Conservation (phyloP, 768 basidiomycete species). For the Neoboletus brunneissimus region DNA sequence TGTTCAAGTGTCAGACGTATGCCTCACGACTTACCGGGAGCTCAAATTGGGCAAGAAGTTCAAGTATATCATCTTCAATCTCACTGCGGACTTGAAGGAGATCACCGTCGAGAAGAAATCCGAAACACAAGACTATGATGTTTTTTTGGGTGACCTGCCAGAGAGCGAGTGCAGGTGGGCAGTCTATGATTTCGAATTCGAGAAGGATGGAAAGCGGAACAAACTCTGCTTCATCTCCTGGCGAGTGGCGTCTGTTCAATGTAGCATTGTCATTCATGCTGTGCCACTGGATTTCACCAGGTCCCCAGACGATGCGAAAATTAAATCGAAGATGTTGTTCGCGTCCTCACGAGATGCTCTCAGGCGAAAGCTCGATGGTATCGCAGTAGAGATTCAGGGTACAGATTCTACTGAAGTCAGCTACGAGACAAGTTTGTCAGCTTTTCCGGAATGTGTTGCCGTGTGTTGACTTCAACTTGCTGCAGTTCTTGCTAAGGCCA, state of each 20-base stretch:
- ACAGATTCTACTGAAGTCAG: slow-evolving; percentile 73
- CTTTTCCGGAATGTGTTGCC: not conserved
- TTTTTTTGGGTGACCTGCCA: slow-evolving; percentile 73
- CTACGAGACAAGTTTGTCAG: slow-evolving; percentile 59
- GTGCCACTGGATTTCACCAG: slow-evolving; percentile 39
- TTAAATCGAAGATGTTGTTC: slow-evolving; percentile 92
- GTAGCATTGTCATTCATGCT: not conserved
- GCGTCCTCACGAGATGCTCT: slow-evolving; percentile 90
- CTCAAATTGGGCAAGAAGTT: slow-evolving; percentile 45
- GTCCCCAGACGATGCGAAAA: slow-evolving; percentile 81
- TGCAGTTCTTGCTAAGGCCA: slow-evolving; percentile 20
- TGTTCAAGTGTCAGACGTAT: slow-evolving; percentile 51
- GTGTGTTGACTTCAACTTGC: slow-evolving; percentile 4
- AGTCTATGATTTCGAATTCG: slow-evolving; percentile 86
- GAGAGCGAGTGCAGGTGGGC: slow-evolving; percentile 77
- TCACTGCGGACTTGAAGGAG: slow-evolving; percentile 58
- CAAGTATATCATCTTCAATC: slow-evolving; percentile 84
- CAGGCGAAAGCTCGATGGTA: slow-evolving; percentile 69
- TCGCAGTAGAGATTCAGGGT: slow-evolving; percentile 82
- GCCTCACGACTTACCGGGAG: slow-evolving; percentile 29
- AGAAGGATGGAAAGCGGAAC: slow-evolving; percentile 75
- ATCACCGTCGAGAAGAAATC: slow-evolving; percentile 76
- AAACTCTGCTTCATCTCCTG: slow-evolving; percentile 87
- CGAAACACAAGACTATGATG: slow-evolving; percentile 52
- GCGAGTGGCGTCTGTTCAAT: slow-evolving; percentile 48